Evolutionary conservation across 192 early-diverging fungal species (phyloP).

Genomic region (Coemansia sp.): DNA sequence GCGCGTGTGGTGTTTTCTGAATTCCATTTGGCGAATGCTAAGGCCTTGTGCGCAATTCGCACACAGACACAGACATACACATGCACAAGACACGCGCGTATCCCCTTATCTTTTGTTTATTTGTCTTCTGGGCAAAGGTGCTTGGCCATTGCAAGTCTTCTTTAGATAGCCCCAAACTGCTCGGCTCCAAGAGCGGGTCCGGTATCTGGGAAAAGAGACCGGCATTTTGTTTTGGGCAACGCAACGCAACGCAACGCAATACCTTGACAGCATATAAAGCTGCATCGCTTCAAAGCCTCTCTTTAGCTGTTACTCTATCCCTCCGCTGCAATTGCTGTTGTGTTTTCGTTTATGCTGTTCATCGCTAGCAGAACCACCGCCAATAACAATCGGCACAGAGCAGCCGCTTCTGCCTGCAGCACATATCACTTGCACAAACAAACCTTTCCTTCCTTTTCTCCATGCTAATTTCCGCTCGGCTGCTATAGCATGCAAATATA

Average conservation of each 20-base stretch:
- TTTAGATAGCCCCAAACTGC: too few species aligned
- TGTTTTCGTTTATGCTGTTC: too few species aligned
- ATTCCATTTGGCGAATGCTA: not conserved
- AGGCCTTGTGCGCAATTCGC: not conserved
- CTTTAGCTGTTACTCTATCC: not conserved
- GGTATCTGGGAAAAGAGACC: not conserved
- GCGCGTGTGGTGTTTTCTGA: too few species aligned
- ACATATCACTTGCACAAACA: not conserved
- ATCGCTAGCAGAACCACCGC: too few species aligned
- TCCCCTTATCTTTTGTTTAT: not conserved
- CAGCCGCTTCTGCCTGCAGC: too few species aligned
- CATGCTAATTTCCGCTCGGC: not conserved
- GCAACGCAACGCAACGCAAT: too few species aligned
- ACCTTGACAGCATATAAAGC: too few species aligned
- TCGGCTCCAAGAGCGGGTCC: too few species aligned
- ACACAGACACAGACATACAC: too few species aligned
- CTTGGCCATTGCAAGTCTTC: too few species aligned
- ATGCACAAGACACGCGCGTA: too few species aligned
- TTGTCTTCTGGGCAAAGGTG: too few species aligned
- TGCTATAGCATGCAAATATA: constrained; percentile 1
- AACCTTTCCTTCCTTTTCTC: not conserved
- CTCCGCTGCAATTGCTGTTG: not conserved
- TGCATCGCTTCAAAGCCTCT: constrained; percentile 8
- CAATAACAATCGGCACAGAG: not conserved
- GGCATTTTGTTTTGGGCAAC: not conserved